Evolutionary conservation across 352 stramenopile genomes (phyloP).

Genomic region (Phytophthora syringae): DNA sequence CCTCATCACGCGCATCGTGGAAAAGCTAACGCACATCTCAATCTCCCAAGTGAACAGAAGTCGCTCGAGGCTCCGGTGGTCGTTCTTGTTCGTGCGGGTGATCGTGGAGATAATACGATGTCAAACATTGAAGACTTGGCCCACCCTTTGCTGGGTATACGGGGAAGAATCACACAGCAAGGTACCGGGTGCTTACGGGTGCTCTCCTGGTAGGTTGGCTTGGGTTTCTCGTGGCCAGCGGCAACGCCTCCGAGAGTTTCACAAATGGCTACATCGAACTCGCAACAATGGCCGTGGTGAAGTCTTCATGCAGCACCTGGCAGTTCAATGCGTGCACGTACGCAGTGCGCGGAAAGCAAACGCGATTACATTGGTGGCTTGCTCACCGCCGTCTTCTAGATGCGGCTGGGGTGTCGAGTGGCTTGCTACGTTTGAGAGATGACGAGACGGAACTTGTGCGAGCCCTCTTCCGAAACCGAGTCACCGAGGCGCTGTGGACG

Average conservation of each 20-base stretch:
- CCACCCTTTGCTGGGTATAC: not conserved
- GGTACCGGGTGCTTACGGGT: not conserved
- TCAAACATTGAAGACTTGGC: not conserved
- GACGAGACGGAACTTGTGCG: not conserved
- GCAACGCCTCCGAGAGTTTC: not conserved
- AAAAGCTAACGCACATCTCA: not conserved
- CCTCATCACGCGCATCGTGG: not conserved
- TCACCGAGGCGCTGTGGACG: not conserved
- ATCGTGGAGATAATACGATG: not conserved
- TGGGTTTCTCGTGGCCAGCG: not conserved
- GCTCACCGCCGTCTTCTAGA: not conserved
- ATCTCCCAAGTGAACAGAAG: not conserved
- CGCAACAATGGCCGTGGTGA: too few species aligned
- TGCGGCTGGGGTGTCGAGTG: not conserved
- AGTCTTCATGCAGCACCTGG: not conserved
- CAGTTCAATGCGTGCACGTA: not conserved
- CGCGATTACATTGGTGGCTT: not conserved
- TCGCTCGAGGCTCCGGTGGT: not conserved
- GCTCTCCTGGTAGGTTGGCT: not conserved
- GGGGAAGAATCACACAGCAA: not conserved
- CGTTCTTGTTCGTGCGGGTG: not conserved
- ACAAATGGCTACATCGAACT: not conserved
- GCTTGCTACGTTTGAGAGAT: not conserved
- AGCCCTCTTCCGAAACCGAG: not conserved
- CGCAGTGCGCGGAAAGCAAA: not conserved